phyloP scores from a whole-genome alignment of 2,329 filamentous ascomycete species.

The Hirsutella thompsonii region DNA sequence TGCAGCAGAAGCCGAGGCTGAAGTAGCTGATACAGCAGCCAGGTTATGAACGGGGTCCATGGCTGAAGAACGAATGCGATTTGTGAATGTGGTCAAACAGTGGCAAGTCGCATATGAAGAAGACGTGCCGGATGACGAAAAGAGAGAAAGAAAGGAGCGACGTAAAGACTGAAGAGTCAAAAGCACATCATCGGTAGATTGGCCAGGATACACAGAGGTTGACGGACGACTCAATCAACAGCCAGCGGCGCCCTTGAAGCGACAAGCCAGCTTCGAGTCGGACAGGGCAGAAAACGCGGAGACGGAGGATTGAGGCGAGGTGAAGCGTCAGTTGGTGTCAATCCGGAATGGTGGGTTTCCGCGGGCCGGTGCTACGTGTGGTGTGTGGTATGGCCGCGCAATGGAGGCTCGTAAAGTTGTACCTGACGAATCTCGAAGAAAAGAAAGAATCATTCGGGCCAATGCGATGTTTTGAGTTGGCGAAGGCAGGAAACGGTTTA shows the following conservation, averaged over 20 bases:
- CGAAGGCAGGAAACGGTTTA: no score
- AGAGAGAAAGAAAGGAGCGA: not conserved
- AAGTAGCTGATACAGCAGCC: slow-evolving; percentile 15
- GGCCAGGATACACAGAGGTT: not conserved
- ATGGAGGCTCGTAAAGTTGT: no score
- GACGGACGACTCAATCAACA: not conserved
- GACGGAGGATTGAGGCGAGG: no score
- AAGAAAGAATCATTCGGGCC: no score
- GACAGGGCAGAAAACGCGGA: no score
- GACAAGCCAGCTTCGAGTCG: not conserved
- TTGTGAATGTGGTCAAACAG: not conserved
- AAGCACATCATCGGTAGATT: slow-evolving; percentile 2
- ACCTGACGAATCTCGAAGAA: no score
- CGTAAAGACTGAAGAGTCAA: not conserved
- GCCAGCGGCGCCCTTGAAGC: not conserved
- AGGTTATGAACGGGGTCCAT: slow-evolving; percentile 28
- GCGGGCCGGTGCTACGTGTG: no score
- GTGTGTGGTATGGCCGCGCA: no score
- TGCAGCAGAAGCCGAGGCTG: not conserved
- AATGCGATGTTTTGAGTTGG: no score
- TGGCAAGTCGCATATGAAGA: not conserved
- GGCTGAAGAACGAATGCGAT: slow-evolving; percentile 1
- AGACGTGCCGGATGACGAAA: not conserved
- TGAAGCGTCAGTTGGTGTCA: not conserved
- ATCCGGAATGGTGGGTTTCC: no score